Evolutionary conservation across 805 yeast species (phyloP), one percentile per base, ranked within the genome.

Genomic region (Jamesozyma piceae): DNA sequence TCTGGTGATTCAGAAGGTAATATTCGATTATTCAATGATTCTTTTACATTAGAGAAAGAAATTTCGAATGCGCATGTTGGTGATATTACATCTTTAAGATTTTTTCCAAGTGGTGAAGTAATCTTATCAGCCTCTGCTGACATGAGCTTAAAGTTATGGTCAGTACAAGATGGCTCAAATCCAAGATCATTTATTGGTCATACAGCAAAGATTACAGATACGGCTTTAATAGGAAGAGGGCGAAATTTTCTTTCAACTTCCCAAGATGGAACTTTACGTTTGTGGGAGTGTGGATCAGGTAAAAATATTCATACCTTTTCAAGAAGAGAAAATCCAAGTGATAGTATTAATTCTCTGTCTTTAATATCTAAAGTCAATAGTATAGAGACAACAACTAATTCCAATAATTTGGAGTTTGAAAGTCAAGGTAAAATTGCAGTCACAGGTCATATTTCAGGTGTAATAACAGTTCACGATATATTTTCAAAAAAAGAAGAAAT

Each of bases 221-320:
- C 75, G 2, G 68, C 60, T 2, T 51, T 80, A 47, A 62, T 83
- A 17, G 88, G 78, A 0, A 63, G 74, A 15, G 94, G 95, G 1
- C 63, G 90, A 33, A 82, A 83, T 53, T 65, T 85, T 45, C 47
- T 81, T 17, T 71, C 81, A 5, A 64, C 78, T 10, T 70, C 77
- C 5, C 40, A 48, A 4, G 84, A 77, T 55, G 85, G 85, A 1
- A 53, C 73, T 0, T 65, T 80, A 1, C 67, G 63, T 35, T 53
- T 85, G 30, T 83, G 88, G 89, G 90, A 82, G 51, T 75, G 86
- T 56, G 80, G 83, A 0, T 53, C 71, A 1, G 86, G 80, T 1
- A 41, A 52, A 17, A 51, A 61, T 8, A 54, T 81, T 4, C 62
- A 69, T 50, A 59, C 65, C 30, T 67, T 75, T 40, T 47, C 51